Conservation (phyloP, 768 basidiomycete species). For the Neoboletus subvelutipes region DNA sequence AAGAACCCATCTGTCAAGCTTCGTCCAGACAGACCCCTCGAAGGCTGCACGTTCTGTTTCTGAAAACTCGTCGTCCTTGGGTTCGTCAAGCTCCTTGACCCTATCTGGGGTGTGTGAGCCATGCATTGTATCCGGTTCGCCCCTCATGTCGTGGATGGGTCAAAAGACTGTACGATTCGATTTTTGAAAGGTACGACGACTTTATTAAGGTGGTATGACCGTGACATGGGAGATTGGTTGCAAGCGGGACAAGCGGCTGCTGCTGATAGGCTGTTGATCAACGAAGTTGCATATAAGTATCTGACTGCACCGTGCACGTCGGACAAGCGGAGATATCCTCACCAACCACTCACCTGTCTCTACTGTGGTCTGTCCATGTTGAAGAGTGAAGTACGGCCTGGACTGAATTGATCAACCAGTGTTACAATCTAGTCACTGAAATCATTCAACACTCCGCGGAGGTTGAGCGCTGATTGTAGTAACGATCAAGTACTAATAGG, state of each 20-base stretch:
- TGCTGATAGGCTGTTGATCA: too few species aligned
- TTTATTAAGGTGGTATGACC: background rate
- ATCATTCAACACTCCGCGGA: too few species aligned
- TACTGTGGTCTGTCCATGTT: background rate
- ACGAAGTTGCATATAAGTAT: background rate
- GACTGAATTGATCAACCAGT: too few species aligned
- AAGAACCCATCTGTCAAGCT: constrained; percentile 48
- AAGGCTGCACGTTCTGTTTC: constrained; percentile 22
- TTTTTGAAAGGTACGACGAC: background rate
- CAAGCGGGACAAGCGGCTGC: background rate
- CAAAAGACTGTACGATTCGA: background rate
- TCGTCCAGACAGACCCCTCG: constrained; percentile 46
- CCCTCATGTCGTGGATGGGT: constrained; percentile 4
- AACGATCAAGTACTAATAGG: background rate
- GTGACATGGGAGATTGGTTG: background rate
- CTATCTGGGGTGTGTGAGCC: background rate
- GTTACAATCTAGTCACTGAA: too few species aligned
- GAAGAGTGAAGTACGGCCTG: background rate
- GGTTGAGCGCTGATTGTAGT: background rate
- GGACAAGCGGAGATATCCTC: background rate
- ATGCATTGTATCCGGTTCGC: background rate
- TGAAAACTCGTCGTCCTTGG: constrained; percentile 11
- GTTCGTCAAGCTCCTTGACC: constrained; percentile 8
- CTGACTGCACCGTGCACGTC: background rate
- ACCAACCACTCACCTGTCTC: background rate